Evolutionary conservation across 139 green algal species (phyloP).

Genomic region (Chlamydomonas urium): DNA sequence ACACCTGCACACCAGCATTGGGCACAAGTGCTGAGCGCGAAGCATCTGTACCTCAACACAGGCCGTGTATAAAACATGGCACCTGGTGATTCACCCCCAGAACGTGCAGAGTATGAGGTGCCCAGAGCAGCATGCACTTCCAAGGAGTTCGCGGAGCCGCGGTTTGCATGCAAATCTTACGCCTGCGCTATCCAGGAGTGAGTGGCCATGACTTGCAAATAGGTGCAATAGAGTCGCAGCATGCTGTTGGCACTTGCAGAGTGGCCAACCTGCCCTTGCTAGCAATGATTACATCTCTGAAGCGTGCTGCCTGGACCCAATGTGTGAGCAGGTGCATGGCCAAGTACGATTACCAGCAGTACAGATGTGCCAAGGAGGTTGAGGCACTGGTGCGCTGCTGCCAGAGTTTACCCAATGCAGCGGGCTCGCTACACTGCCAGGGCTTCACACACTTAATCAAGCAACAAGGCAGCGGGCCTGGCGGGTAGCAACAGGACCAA

Average conservation of each 20-base stretch:
- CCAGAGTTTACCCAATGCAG: not conserved
- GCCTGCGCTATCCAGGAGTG: conserved; percentile 4
- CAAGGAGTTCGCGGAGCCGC: conserved; percentile 4
- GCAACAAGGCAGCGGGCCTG: too few species aligned
- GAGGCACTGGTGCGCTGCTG: not conserved
- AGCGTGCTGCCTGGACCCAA: too few species aligned
- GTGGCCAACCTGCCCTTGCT: not conserved
- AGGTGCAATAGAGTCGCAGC: not conserved
- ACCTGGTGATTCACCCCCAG: too few species aligned
- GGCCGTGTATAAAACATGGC: too few species aligned
- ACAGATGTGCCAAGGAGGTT: conserved; percentile 2
- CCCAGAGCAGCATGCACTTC: too few species aligned
- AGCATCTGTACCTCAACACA: too few species aligned
- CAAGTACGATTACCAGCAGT: conserved; percentile 5
- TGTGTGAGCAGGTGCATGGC: not conserved
- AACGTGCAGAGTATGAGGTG: too few species aligned
- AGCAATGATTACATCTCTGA: not conserved
- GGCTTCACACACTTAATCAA: not conserved
- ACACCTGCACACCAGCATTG: too few species aligned
- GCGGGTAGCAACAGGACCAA: too few species aligned
- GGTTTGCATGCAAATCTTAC: conserved; percentile 4
- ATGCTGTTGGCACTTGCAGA: not conserved
- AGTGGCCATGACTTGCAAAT: not conserved
- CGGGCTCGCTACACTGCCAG: not conserved
- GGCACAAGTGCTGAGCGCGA: too few species aligned